Percentiles rank a stretch among this genome's conserved stretches.
These are phyloP conservation scores for Aspergillus neotritici DNA, from an alignment of 2,329 filamentous ascomycete species.

Conservation along the genomic window DNA sequence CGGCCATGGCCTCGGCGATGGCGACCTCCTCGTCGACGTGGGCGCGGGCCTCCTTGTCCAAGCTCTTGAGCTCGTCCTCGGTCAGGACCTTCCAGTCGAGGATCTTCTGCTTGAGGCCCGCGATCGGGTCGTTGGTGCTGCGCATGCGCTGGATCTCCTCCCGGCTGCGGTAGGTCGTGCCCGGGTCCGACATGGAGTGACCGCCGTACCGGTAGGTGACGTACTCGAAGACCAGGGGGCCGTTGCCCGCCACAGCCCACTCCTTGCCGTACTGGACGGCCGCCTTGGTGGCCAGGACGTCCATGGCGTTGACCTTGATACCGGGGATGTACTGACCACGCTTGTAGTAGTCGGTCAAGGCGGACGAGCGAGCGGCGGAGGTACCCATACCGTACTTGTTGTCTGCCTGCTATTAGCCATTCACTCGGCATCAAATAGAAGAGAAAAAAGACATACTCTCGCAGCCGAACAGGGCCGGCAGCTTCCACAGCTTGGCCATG, in stretches of 20 bases:
- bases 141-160: conserved; percentile 99
- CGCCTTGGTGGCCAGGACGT: conserved; percentile 94
- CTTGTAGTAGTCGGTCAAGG: conserved; percentile 99
- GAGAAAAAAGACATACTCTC: conserved; percentile 66
- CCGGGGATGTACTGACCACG: conserved; percentile 99
- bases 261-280: conserved; percentile 92
- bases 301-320: conserved; percentile 99
- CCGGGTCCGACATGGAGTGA: conserved; percentile 99
- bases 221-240: conserved; percentile 94
- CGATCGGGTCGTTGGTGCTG: conserved; percentile 96
- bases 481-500: conserved; percentile 99
- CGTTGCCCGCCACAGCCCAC: conserved; percentile 75
- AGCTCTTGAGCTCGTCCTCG: conserved; percentile 91
- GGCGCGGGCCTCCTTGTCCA: conserved; percentile 88
- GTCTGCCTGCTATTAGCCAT: conserved; percentile 53
- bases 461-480: conserved; percentile 92
- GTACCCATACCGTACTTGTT: conserved; percentile 99
- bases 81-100: conserved; percentile 87
- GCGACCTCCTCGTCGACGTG: conserved; percentile 87
- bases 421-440: background rate
- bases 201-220: conserved; percentile 99
- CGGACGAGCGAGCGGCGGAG: conserved; percentile 85
- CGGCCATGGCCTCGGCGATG: conserved; percentile 78
- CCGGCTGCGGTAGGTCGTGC: conserved; percentile 97
- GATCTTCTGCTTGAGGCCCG: conserved; percentile 95